Evolutionary conservation across 768 basidiomycete species (phyloP), one percentile per base, ranked within the genome.

Genomic region (Boletus eberwhitei): DNA sequence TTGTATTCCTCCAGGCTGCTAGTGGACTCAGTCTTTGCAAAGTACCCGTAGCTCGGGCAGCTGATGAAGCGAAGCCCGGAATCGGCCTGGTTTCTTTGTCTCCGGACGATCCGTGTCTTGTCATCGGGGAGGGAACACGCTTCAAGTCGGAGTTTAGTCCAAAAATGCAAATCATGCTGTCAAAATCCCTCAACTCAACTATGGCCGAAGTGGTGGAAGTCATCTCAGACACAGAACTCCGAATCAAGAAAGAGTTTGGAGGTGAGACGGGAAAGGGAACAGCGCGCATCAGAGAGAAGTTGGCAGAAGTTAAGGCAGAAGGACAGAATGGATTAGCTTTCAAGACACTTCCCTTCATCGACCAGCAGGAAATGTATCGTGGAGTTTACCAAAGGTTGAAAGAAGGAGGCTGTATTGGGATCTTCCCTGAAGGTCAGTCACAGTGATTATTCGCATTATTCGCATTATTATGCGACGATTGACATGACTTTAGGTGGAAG

Each of bases 1-100:
- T 40, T 34, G 16, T 16, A 31, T 43, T 16, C 3, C 37, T 21
- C 53, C 26, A 22, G 19, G 36, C 26, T 39, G 38, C 34, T 32
- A 48, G 43, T 52, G 38, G 50, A 40, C 66, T 58, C 46, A 63
- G 4, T 21, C 39, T 37, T 36, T 55, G 44, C 29, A 17, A 64
- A 97, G 96, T 99, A 59, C 93, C 97, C 50, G 95, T 98, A 48
- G 82, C 84, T 35, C 88, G 97, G 54, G 96, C 97, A 44, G 88
- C 87, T 19, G 97, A 99, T 68, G 79, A 81, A 50, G 90, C 91
- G 19, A 86, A 79, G 63, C 72, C 84, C 19, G 95, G 93, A 8
- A 76, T 75, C 5, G 97, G 97, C 21, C 74, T 77, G 34, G 74
- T 98, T 39, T 76, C 76, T 58, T 72, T 96, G 46, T 88, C 90